phyloP scores from a whole-genome alignment of 768 basidiomycete genomes.

The Grammothele lineata region DNA sequence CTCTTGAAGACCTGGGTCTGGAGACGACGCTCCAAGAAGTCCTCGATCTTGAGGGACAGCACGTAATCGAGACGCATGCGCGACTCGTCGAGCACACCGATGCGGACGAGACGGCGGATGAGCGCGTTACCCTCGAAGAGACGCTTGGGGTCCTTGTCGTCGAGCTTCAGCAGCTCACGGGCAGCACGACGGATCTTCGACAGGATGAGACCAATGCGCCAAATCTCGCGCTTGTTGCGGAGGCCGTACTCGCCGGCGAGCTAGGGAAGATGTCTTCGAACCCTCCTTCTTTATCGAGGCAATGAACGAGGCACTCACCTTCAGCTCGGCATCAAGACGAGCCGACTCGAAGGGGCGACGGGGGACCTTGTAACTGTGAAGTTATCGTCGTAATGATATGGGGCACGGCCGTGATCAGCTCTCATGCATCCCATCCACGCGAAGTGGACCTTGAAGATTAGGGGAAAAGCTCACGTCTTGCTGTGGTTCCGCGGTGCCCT shows the following conservation, averaged over 20 bases:
- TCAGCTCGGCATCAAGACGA: slow-evolving; percentile 98
- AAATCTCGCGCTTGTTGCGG: slow-evolving; percentile 99
- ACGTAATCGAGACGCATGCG: slow-evolving; percentile 99
- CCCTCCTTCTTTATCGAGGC: neutral
- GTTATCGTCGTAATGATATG: slow-evolving; percentile 41
- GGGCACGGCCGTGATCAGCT: slow-evolving; percentile 68
- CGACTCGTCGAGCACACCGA: slow-evolving; percentile 98
- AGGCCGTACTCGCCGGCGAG: slow-evolving; percentile 99
- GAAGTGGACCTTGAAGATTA: slow-evolving; percentile 59
- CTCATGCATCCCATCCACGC: slow-evolving; percentile 58
- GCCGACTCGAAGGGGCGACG: slow-evolving; percentile 95
- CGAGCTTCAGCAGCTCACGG: slow-evolving; percentile 99
- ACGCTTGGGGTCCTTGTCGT: slow-evolving; percentile 98
- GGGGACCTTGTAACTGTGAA: slow-evolving; percentile 94
- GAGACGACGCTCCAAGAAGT: slow-evolving; percentile 98
- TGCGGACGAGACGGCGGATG: slow-evolving; percentile 94
- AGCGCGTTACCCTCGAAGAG: slow-evolving; percentile 99
- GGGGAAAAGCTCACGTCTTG: slow-evolving; percentile 82
- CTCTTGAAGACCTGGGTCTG: slow-evolving; percentile 99
- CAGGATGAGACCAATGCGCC: slow-evolving; percentile 96
- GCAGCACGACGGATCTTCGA: slow-evolving; percentile 99
- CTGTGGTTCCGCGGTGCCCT: slow-evolving; percentile 91
- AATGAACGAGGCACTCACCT: slow-evolving; percentile 48
- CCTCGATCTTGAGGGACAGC: slow-evolving; percentile 97
- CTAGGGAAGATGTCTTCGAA: slow-evolving; percentile 34